A percentile compares a stretch with the other conserved stretches of the same genome.
Evolutionary conservation across 2,329 filamentous ascomycete genomes (phyloP).

Genomic region (Trichoderma koningii): DNA sequence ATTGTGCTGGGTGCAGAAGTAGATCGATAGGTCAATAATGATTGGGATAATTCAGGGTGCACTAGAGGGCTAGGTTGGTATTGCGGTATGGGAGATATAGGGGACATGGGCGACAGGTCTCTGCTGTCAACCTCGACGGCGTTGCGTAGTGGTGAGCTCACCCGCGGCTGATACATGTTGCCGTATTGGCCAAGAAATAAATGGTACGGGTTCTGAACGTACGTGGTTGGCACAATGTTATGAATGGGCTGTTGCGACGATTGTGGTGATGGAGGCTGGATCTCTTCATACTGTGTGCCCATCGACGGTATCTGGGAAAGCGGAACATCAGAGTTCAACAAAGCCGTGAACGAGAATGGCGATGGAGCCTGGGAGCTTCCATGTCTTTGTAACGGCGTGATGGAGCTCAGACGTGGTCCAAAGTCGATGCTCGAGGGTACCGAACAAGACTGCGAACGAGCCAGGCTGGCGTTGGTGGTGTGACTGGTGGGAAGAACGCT

Average conservation of each 20-base stretch:
- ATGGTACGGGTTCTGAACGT: conserved; percentile 34
- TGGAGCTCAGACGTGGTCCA: conserved; percentile 36
- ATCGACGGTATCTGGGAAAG: background rate
- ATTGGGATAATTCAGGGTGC: background rate
- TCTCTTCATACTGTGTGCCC: background rate
- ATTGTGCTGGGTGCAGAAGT: conserved; percentile 1
- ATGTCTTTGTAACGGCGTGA: conserved; percentile 30
- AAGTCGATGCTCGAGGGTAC: background rate
- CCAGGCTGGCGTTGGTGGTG: background rate
- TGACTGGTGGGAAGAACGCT: background rate
- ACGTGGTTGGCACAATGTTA: background rate
- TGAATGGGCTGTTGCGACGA: background rate
- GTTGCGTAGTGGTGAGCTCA: conserved; percentile 37
- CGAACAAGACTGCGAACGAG: background rate
- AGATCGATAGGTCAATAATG: background rate
- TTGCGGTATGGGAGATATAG: background rate
- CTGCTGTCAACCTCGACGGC: conserved; percentile 27
- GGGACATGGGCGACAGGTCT: background rate
- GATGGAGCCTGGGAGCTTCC: conserved; percentile 14
- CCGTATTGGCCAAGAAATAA: conserved; percentile 29
- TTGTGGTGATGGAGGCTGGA: background rate
- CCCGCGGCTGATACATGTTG: conserved; percentile 29
- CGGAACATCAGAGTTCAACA: conserved; percentile 26
- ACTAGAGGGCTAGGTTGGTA: background rate
- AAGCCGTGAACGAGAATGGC: conserved; percentile 27